A percentile compares a stretch with the other conserved stretches of the same genome.
These are phyloP conservation scores for Cantharellus anzutake DNA, from an alignment of 768 basidiomycete genomes.

Conservation along the genomic window DNA sequence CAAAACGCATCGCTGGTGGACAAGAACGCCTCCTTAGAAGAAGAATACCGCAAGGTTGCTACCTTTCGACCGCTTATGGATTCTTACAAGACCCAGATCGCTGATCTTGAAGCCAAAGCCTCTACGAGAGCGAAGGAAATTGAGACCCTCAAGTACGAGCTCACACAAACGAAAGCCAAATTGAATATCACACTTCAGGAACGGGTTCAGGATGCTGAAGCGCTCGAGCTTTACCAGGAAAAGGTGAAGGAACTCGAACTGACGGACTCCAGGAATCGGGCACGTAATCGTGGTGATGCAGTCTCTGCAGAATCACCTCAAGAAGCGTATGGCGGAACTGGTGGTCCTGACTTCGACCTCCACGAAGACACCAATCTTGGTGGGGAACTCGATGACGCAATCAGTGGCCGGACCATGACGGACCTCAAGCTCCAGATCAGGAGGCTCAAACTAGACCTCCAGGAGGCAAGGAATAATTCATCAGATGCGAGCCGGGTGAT, in stretches of 20 bases:
- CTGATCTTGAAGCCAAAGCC: slow-evolving; percentile 55
- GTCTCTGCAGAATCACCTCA: slow-evolving; percentile 8
- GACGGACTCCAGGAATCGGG: slow-evolving; percentile 24
- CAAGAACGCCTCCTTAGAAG: slow-evolving; percentile 79
- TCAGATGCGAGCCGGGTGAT: slow-evolving; percentile 56
- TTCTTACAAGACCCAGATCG: slow-evolving; percentile 74
- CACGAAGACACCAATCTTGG: slow-evolving; percentile 38
- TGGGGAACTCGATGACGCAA: slow-evolving; percentile 74
- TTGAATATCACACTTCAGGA: slow-evolving; percentile 51
- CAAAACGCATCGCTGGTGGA: slow-evolving; percentile 87
- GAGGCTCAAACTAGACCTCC: slow-evolving; percentile 63
- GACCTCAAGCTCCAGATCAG: slow-evolving; percentile 79
- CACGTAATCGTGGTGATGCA: not conserved
- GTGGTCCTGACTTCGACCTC: slow-evolving; percentile 13
- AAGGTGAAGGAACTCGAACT: slow-evolving; percentile 77
- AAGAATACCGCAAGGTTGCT: slow-evolving; percentile 73
- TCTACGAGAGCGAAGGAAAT: slow-evolving; percentile 49
- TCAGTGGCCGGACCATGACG: slow-evolving; percentile 72
- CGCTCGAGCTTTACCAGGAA: slow-evolving; percentile 79
- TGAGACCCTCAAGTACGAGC: slow-evolving; percentile 51
- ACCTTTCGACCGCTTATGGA: slow-evolving; percentile 82
- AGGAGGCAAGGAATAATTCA: slow-evolving; percentile 51
- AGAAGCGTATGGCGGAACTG: slow-evolving; percentile 3
- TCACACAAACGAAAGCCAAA: slow-evolving; percentile 54
- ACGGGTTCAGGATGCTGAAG: slow-evolving; percentile 60